phyloP scores from a whole-genome alignment of 2,329 filamentous ascomycete genomes.

The Camillea tinctor region DNA sequence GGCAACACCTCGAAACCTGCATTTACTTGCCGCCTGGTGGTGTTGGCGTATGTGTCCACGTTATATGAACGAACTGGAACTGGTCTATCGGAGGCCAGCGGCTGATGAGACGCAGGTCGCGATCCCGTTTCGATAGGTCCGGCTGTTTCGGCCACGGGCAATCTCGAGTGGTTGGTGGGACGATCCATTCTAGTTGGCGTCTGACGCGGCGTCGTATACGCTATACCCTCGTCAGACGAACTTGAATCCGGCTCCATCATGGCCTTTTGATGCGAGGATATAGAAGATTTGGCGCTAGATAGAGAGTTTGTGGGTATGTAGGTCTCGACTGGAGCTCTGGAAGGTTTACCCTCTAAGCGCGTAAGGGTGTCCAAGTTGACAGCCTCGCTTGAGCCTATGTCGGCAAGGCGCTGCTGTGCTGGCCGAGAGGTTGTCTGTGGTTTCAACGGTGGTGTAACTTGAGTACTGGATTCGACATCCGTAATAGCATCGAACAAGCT shows the following conservation, averaged over 20 bases:
- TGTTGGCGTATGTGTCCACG: conserved; percentile 24
- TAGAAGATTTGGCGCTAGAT: conserved; percentile 21
- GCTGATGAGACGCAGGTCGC: conserved; percentile 6
- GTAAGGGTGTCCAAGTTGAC: conserved; percentile 13
- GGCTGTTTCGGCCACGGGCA: background rate
- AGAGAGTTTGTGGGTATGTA: conserved; percentile 30
- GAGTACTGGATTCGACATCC: conserved; percentile 6
- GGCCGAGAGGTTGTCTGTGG: conserved; percentile 23
- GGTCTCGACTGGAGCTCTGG: conserved; percentile 22
- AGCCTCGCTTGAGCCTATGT: conserved; percentile 10
- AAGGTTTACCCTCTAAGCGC: conserved; percentile 8
- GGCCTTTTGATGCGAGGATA: conserved; percentile 20
- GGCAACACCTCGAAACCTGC: conserved; percentile 32
- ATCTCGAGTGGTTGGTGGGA: conserved; percentile 3
- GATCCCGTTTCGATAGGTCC: background rate
- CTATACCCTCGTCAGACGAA: conserved; percentile 28
- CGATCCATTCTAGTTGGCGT: conserved; percentile 15
- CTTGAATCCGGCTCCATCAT: conserved; percentile 22
- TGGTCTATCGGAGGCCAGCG: conserved; percentile 18
- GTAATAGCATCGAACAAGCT: conserved; percentile 18
- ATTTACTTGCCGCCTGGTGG: conserved; percentile 27
- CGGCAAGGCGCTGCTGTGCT: conserved; percentile 18
- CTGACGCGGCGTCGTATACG: conserved; percentile 12
- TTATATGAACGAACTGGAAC: conserved; percentile 29
- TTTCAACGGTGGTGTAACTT: conserved; percentile 10